Base-by-base conservation (phyloP, 2,329 filamentous ascomycete genomes). In the Pseudohalonectria lignicola region DNA sequence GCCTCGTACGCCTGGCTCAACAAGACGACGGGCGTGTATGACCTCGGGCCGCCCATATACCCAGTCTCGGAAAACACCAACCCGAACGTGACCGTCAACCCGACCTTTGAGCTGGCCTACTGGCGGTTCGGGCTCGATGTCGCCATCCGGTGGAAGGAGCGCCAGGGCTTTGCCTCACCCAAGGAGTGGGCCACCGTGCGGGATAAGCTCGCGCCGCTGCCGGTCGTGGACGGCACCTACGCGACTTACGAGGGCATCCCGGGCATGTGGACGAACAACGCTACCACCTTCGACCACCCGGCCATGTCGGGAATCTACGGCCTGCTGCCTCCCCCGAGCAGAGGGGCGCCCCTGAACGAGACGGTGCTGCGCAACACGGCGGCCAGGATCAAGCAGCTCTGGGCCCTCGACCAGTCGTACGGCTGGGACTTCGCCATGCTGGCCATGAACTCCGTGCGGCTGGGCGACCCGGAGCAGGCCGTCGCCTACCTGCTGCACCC, bases 61-160 rank as follows among this genome's bases (percentile, higher is more conserved):
- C 62, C 62, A 1, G 64, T 60, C 1, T 63, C 67, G 1, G 74
- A 79, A 47, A 79, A 76, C 44, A 77, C 74, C 0, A 62, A 63
- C 10, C 71, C 73, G 1, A 76, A 76, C 42, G 53, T 48, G 2
- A 77, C 73, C 0, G 49, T 68, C 3, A 78, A 78, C 45, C 70
- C 74, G 15, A 66, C 71, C 0, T 79, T 78, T 40, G 74, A 79
- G 54, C 55, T 72, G 5, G 67, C 73, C 6, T 79, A 79, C 52
- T 78, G 73, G 73, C 62, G 68, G 13, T 78, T 78, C 42, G 74
- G 74, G 2, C 60, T 78, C 13, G 62, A 69, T 18, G 51, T 76
- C 2, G 74, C 74, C 4, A 56, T 60, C 3, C 46, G 53, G 9
- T 79, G 74, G 74, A 71, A 69, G 47, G 41, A 53, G 34, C 59